A percentile compares a stretch with the other conserved stretches of the same genome.
Conservation (phyloP, 345 rosid genomes). For the Crucihimalaya himalaica region DNA sequence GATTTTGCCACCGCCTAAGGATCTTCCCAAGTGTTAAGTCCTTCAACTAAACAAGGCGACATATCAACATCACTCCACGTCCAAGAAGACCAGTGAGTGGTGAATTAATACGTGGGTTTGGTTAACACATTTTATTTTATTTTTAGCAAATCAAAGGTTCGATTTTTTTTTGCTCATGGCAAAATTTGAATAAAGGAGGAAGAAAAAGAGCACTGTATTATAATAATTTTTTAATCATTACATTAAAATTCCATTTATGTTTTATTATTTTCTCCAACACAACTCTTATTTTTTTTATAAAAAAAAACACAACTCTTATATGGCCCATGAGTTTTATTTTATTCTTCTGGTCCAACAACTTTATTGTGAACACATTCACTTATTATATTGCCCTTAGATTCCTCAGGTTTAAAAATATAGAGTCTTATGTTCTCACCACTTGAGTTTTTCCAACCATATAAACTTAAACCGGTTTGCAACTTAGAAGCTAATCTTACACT, state of each 20-base stretch:
- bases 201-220: constrained; percentile 15
- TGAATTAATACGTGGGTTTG: constrained; percentile 32
- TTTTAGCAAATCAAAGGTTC: constrained; percentile 32
- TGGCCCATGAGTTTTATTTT: constrained; percentile 23
- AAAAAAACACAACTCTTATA: constrained; percentile 24
- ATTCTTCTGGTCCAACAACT: constrained; percentile 30
- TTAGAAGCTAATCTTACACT: neutral
- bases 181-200: constrained; percentile 30
- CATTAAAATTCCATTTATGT: constrained; percentile 4
- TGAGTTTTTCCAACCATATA: neutral
- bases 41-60: constrained; percentile 2
- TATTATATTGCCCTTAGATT: constrained; percentile 21
- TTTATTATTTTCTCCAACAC: constrained; percentile 14
- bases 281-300: neutral
- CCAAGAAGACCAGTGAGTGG: constrained; percentile 17
- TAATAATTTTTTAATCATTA: neutral
- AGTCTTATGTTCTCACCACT: neutral
- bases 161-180: constrained; percentile 21
- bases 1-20: constrained; percentile 86
- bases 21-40: constrained; percentile 80
- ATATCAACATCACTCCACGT: constrained; percentile 27
- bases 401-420: neutral
- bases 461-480: constrained; percentile 1
- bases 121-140: constrained; percentile 6
- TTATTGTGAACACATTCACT: constrained; percentile 6